phyloP scores from a whole-genome alignment of 768 basidiomycete genomes.

The Mycena maculata region DNA sequence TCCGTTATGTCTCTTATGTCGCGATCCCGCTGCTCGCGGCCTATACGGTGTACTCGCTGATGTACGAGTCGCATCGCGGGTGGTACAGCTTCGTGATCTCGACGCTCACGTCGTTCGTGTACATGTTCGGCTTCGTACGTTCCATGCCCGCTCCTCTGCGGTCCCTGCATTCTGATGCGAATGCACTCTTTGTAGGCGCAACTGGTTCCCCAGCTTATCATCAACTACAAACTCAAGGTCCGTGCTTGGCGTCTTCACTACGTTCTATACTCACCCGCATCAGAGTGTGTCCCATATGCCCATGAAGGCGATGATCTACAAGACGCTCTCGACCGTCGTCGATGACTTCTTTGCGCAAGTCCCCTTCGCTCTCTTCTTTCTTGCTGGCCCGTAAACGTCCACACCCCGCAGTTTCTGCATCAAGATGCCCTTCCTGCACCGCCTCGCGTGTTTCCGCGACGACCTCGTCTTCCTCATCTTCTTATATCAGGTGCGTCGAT shows the following conservation, averaged over 20 bases:
- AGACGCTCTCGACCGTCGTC: slow-evolving; percentile 88
- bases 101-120: slow-evolving; percentile 92
- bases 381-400: slow-evolving; percentile 27
- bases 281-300: slow-evolving; percentile 98
- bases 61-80: slow-evolving; percentile 87
- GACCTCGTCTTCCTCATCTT: slow-evolving; percentile 93
- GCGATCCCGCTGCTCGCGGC: slow-evolving; percentile 83
- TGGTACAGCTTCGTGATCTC: slow-evolving; percentile 98
- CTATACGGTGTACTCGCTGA: slow-evolving; percentile 83
- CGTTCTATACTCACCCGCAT: slow-evolving; percentile 14
- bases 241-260: slow-evolving; percentile 32
- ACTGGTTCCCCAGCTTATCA: slow-evolving; percentile 88
- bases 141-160: not conserved
- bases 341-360: slow-evolving; percentile 93
- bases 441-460: slow-evolving; percentile 90
- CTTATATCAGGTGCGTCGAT: slow-evolving; percentile 82
- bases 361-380: slow-evolving; percentile 10
- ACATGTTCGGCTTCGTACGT: slow-evolving; percentile 98
- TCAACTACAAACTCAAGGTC: slow-evolving; percentile 97
- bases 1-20: slow-evolving; percentile 93
- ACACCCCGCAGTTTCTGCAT: slow-evolving; percentile 79
- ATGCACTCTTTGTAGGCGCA: slow-evolving; percentile 70
- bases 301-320: slow-evolving; percentile 98
- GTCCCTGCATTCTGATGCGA: slow-evolving; percentile 29
- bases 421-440: slow-evolving; percentile 96